Evolutionary conservation across 1,139 yeast genomes (phyloP).

Genomic region (Zygoascus meyerae): DNA sequence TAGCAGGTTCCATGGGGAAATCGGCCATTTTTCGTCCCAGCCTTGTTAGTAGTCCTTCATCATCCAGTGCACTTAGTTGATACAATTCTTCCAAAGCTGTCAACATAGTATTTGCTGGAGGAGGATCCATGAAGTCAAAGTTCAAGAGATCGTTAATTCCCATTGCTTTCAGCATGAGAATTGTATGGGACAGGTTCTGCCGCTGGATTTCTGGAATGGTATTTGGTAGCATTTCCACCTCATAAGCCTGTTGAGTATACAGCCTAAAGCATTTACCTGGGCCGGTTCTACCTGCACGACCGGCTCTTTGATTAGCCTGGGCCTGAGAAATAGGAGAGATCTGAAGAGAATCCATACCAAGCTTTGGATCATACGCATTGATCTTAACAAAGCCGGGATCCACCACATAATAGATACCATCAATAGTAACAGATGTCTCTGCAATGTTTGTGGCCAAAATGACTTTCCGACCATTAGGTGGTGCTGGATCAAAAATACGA

Average conservation of each 20-base stretch:
- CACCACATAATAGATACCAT: slow-evolving; percentile 68
- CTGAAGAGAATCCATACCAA: slow-evolving; percentile 73
- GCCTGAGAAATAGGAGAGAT: slow-evolving; percentile 75
- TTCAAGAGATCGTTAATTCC: slow-evolving; percentile 75
- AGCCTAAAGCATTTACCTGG: slow-evolving; percentile 76
- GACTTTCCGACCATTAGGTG: slow-evolving; percentile 63
- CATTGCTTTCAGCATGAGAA: slow-evolving; percentile 89
- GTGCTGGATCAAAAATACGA: slow-evolving; percentile 68
- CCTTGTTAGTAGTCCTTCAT: slow-evolving; percentile 64
- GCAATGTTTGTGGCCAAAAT: slow-evolving; percentile 78
- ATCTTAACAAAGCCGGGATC: slow-evolving; percentile 80
- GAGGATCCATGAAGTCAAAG: slow-evolving; percentile 95
- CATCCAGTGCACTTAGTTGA: slow-evolving; percentile 76
- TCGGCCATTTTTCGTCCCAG: slow-evolving; percentile 83
- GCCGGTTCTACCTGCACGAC: slow-evolving; percentile 84
- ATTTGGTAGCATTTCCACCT: slow-evolving; percentile 74
- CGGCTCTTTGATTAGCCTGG: slow-evolving; percentile 76
- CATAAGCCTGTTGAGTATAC: slow-evolving; percentile 63
- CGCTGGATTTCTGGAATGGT: slow-evolving; percentile 92
- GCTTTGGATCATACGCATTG: slow-evolving; percentile 66
- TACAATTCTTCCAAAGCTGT: slow-evolving; percentile 80
- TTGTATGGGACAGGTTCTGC: slow-evolving; percentile 78
- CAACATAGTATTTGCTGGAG: slow-evolving; percentile 67
- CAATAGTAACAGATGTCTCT: slow-evolving; percentile 75
- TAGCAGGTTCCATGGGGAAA: slow-evolving; percentile 92